phyloP scores from a whole-genome alignment of 805 yeast genomes.

The Brettanomyces custersianus region DNA sequence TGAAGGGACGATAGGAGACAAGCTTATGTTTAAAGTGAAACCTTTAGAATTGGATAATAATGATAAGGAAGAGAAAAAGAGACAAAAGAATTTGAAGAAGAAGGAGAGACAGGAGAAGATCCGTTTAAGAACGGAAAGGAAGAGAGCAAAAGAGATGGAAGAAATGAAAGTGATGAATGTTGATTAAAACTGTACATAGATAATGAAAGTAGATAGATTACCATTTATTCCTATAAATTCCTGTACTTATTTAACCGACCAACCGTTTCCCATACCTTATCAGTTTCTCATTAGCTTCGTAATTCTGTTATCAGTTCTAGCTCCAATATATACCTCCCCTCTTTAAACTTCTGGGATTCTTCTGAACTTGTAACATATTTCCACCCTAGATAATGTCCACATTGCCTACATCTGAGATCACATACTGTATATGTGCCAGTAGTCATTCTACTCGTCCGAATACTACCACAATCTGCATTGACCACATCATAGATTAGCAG shows the following conservation, averaged over 20 bases:
- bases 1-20: constrained; percentile 13
- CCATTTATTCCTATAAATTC: neutral
- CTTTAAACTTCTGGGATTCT: constrained; percentile 45
- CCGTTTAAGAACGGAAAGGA: constrained; percentile 13
- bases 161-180: constrained; percentile 6
- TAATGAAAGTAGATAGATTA: neutral
- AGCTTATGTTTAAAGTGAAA: constrained; percentile 12
- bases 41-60: constrained; percentile 6
- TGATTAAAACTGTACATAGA: constrained; percentile 1
- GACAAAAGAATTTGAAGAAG: constrained; percentile 25
- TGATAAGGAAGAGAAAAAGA: constrained; percentile 19
- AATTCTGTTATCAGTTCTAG: constrained; percentile 5
- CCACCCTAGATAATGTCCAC: constrained; percentile 54
- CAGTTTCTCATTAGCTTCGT: neutral
- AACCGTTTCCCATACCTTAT: neutral
- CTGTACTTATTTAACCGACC: neutral
- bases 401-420: constrained; percentile 47
- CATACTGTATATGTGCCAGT: constrained; percentile 53
- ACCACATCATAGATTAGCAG: constrained; percentile 39
- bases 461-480: constrained; percentile 15
- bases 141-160: constrained; percentile 5
- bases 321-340: constrained; percentile 52
- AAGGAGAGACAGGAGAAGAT: constrained; percentile 27
- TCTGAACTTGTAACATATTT: constrained; percentile 42
- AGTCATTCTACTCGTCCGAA: constrained; percentile 33